phyloP scores from a whole-genome alignment of 169 alveolate genomes.

The Cryptosporidium sp. region DNA sequence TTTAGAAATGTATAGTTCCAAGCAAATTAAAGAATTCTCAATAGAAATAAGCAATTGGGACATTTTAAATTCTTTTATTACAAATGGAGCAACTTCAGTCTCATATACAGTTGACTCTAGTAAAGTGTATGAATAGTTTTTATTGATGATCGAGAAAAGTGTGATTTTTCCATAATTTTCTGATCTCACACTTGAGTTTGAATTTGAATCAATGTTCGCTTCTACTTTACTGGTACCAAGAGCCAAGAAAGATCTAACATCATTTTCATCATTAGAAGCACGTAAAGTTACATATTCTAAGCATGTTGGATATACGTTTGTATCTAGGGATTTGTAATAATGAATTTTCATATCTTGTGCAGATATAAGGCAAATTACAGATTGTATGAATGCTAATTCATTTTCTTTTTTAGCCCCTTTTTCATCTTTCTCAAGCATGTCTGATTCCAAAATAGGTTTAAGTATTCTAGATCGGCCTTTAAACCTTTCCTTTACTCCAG shows the following conservation, averaged over 20 bases:
- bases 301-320: conserved; percentile 51
- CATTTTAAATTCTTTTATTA: conserved; percentile 27
- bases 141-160: neutral
- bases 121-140: neutral
- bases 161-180: conserved; percentile 11
- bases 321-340: neutral
- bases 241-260: conserved; percentile 31
- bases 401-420: neutral
- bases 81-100: conserved; percentile 53
- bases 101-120: conserved; percentile 17
- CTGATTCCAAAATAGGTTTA: neutral
- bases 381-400: neutral
- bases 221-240: conserved; percentile 46
- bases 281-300: conserved; percentile 45
- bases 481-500: conserved; percentile 28
- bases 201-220: neutral
- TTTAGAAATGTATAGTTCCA: neutral
- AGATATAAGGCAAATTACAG: conserved; percentile 46
- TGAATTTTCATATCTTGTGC: conserved; percentile 30
- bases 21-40: conserved; percentile 37
- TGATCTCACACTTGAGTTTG: neutral
- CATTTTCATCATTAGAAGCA: neutral
- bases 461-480: neutral
- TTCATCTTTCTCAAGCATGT: neutral
- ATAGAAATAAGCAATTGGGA: conserved; percentile 31